Evolutionary conservation across 2,329 filamentous ascomycete species (phyloP).

Genomic region (Penicillium olsonii): DNA sequence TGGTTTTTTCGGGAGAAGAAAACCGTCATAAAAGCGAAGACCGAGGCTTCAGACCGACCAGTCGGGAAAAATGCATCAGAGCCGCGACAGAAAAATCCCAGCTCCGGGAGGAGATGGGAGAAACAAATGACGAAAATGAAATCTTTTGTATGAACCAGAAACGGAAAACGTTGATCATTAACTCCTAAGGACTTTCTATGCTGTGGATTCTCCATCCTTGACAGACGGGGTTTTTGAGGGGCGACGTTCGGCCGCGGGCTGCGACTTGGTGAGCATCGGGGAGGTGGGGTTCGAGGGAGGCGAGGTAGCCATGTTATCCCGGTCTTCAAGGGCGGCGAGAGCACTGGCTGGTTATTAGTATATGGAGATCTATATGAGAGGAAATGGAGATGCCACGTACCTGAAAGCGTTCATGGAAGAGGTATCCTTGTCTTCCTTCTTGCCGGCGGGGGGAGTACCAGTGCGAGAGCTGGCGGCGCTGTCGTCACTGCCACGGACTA

Average conservation of each 20-base stretch:
- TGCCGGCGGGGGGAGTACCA: conserved; percentile 74
- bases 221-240: conserved; percentile 44
- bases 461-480: conserved; percentile 86
- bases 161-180: conserved; percentile 41
- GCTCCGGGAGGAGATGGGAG: conserved; percentile 1
- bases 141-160: conserved; percentile 34
- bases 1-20: conserved; percentile 19
- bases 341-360: conserved; percentile 39
- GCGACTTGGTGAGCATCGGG: conserved; percentile 49
- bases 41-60: conserved; percentile 22
- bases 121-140: conserved; percentile 20
- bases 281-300: conserved; percentile 52
- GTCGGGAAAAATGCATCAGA: conserved; percentile 30
- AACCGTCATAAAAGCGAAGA: conserved; percentile 15
- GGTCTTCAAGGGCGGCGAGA: conserved; percentile 49
- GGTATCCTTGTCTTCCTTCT: conserved; percentile 63
- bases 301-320: conserved; percentile 49
- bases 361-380: background rate
- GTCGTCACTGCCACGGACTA: conserved; percentile 76
- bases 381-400: conserved; percentile 56
- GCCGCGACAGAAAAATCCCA: conserved; percentile 11
- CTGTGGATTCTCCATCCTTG: conserved; percentile 43
- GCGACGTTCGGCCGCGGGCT: conserved; percentile 46
- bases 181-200: conserved; percentile 40
- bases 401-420: conserved; percentile 86